Evolutionary conservation across 169 alveolate genomes (phyloP), one percentile per base, ranked within the genome.

Genomic region (Pseudocohnilembus persalinus): DNA sequence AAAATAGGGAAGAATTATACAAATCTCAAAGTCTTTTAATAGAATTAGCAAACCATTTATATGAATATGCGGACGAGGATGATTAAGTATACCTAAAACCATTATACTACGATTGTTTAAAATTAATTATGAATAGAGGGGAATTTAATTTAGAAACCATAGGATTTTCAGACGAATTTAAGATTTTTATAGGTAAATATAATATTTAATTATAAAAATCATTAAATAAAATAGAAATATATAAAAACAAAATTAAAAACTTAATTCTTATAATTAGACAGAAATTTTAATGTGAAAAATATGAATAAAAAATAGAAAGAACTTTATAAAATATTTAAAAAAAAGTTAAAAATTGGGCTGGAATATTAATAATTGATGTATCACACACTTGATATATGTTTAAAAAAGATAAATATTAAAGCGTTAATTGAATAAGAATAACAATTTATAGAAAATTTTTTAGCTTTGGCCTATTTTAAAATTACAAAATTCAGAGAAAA

Each of bases 381-480:
- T 64, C 31, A 73, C 15, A 81, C 92, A 28, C 73, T 93, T 25
- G 82, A 86, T 49, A 87, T 76, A 73, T 85, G 87, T 29, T 73
- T 93, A 6, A 86, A 87, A 33, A 93, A 91, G 76, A 83, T 93
- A 28, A 87, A 88, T 27, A 76, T 83, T 80, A 93, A 91, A 81
- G 92, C 90, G 0, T 82, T 91, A n/a, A 93, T 86, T 72, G 90
- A 88, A 28, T 84, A 93, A 63, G 92, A 89, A 85, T 30, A 87
- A 27, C 1, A 78, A 26, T 93, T 90, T 74, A 88, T 93, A 1
- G 95, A 88, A 76, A 74, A 76, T 29, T 85, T 82, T 75, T 78
- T 91, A n/a, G 94, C 95, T 1, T 76, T 92, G 29, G 88, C 93
- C 0, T 93, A 87, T 77, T 93, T 93, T 88, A 87, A 89, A 79